A percentile compares a stretch with the other conserved stretches of the same genome.
Conservation (phyloP, 1,284 basidiomycete genomes). For the Pisolithus thermaeus region DNA sequence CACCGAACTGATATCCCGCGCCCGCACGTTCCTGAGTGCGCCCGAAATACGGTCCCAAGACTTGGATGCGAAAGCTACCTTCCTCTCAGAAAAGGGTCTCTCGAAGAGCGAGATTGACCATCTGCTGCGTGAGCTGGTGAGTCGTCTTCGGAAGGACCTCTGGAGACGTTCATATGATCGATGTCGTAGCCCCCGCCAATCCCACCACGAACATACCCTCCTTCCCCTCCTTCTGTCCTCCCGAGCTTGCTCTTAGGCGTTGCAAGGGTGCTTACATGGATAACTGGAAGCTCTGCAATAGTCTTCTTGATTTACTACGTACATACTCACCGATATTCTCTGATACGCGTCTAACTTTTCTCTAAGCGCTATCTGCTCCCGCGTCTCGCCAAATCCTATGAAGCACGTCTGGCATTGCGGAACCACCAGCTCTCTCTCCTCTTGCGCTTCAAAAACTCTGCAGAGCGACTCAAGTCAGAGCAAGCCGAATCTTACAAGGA, state of each 20-base stretch:
- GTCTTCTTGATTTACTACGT: conserved; percentile 62
- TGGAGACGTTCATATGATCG: too few relatives aligned
- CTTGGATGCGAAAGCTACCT: conserved; percentile 47
- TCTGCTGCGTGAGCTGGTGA: conserved; percentile 54
- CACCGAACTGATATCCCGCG: conserved; percentile 49
- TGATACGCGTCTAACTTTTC: conserved; percentile 5
- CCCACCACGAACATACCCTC: conserved; percentile 72
- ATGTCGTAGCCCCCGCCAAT: conserved; percentile 40
- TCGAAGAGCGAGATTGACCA: conserved; percentile 51
- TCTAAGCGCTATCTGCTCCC: conserved; percentile 62
- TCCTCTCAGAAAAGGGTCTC: conserved; percentile 71
- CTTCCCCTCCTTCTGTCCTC: conserved; percentile 58
- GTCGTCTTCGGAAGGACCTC: conserved; percentile 13
- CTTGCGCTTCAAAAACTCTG: conserved; percentile 45
- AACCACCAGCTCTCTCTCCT: conserved; percentile 54
- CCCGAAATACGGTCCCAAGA: conserved; percentile 61
- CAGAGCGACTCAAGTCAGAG: conserved; percentile 44
- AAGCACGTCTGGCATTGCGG: conserved; percentile 55
- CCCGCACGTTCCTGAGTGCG: conserved; percentile 58
- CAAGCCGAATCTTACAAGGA: conserved; percentile 49
- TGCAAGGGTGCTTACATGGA: conserved; percentile 58
- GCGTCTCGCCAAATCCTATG: conserved; percentile 49
- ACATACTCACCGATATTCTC: conserved; percentile 17
- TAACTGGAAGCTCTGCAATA: conserved; percentile 55
- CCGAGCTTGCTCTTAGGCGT: conserved; percentile 59